phyloP scores from a whole-genome alignment of 140 eudicot genomes.

The Anethum foeniculum region DNA sequence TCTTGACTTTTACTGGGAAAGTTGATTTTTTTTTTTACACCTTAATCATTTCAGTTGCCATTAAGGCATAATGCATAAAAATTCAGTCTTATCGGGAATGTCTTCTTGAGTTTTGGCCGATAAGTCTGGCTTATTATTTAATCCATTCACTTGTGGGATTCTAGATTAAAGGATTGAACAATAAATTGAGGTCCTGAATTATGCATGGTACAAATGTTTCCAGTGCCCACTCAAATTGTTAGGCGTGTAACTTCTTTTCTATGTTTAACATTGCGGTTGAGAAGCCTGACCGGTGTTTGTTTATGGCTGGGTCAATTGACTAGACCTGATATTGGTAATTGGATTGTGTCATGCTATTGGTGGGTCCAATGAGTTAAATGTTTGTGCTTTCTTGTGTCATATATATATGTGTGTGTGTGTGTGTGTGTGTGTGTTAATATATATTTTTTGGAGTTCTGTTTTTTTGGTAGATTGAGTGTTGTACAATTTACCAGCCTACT shows the following conservation, averaged over 20 bases:
- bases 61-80: not conserved
- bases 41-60: not conserved
- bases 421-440: too few species aligned
- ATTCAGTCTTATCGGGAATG: not conserved
- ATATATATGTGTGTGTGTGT: too few species aligned
- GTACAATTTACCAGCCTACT: not conserved
- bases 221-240: not conserved
- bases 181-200: not conserved
- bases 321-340: not conserved
- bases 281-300: not conserved
- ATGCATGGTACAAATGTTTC: not conserved
- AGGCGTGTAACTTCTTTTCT: not conserved
- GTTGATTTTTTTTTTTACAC: not conserved
- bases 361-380: not conserved
- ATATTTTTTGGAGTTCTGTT: not conserved
- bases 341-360: not conserved
- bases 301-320: not conserved
- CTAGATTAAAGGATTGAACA: not conserved
- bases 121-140: not conserved
- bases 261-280: not conserved
- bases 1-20: not conserved
- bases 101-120: not conserved
- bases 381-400: not conserved
- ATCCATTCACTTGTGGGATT: not conserved
- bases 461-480: not conserved